Percentiles rank a stretch among this genome's conserved stretches.
These are phyloP conservation scores for Penicillium antarcticum DNA, from an alignment of 495 filamentous ascomycete genomes.

Conservation along the genomic window DNA sequence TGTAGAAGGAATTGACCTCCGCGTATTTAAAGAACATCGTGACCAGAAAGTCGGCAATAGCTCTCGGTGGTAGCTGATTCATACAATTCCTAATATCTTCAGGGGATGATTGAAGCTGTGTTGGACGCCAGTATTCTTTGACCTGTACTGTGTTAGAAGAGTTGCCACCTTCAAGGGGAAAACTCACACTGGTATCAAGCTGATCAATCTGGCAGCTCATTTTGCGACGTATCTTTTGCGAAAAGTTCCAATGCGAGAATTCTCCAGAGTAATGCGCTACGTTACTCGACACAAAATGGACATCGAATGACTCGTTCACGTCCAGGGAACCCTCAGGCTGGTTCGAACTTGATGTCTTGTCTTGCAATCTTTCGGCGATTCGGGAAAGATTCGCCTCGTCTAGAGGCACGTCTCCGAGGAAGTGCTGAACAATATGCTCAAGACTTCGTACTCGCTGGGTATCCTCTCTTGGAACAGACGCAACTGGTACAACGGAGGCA, in stretches of 20 bases:
- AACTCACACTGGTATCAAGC: slow-evolving; percentile 26
- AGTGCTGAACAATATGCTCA: slow-evolving; percentile 15
- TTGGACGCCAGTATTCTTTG: slow-evolving; percentile 44
- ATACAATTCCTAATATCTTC: slow-evolving; percentile 30
- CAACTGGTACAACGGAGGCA: slow-evolving; percentile 6
- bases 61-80: slow-evolving; percentile 39
- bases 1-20: slow-evolving; percentile 45
- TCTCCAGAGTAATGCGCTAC: slow-evolving; percentile 48
- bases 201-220: slow-evolving; percentile 34
- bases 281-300: slow-evolving; percentile 40
- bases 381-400: slow-evolving; percentile 12
- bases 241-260: slow-evolving; percentile 47
- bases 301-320: slow-evolving; percentile 29
- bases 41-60: slow-evolving; percentile 44
- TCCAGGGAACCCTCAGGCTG: slow-evolving; percentile 2
- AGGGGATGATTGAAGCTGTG: slow-evolving; percentile 41
- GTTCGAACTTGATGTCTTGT: not conserved
- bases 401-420: slow-evolving; percentile 15
- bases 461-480: not conserved
- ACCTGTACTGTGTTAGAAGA: slow-evolving; percentile 18
- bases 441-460: slow-evolving; percentile 6
- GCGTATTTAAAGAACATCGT: slow-evolving; percentile 47
- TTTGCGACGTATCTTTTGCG: slow-evolving; percentile 40
- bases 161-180: not conserved
- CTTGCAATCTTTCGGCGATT: slow-evolving; percentile 9